Evolutionary conservation across 768 basidiomycete genomes (phyloP).

Genomic region (Mycena metata): DNA sequence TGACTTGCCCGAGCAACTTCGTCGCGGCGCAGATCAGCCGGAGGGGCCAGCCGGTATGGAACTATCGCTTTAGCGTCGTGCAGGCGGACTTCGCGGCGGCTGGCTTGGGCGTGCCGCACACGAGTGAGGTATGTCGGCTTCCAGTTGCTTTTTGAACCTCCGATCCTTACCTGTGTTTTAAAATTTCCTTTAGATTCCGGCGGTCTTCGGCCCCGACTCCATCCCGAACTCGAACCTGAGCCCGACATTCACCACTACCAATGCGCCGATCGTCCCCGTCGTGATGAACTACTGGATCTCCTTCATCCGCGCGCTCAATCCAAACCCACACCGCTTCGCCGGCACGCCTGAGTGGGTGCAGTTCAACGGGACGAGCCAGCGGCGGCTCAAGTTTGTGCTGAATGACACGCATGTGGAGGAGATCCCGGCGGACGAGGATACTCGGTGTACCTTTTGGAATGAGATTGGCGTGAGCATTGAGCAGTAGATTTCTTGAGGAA

Average conservation of each 20-base stretch:
- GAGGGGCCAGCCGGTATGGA: slow-evolving; percentile 24
- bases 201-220: slow-evolving; percentile 26
- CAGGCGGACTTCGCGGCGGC: slow-evolving; percentile 21
- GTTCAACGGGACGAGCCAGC: slow-evolving; percentile 14
- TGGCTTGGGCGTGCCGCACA: slow-evolving; percentile 24
- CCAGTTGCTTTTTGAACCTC: slow-evolving; percentile 12
- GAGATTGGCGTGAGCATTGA: slow-evolving; percentile 28
- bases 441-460: slow-evolving; percentile 28
- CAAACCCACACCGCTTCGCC: slow-evolving; percentile 21
- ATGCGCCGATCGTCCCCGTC: slow-evolving; percentile 28
- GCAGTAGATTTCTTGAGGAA: slow-evolving; percentile 22
- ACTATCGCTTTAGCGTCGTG: slow-evolving; percentile 31
- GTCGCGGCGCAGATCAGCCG: slow-evolving; percentile 21
- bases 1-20: slow-evolving; percentile 30
- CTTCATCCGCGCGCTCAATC: slow-evolving; percentile 24
- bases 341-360: slow-evolving; percentile 28
- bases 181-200: slow-evolving; percentile 20
- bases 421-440: slow-evolving; percentile 24
- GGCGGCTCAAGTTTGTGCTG: slow-evolving; percentile 27
- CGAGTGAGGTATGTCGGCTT: slow-evolving; percentile 24
- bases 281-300: slow-evolving; percentile 31
- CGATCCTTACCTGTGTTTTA: slow-evolving; percentile 10
- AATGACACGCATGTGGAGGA: slow-evolving; percentile 28
- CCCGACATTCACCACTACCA: slow-evolving; percentile 27
- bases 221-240: slow-evolving; percentile 24